phyloP scores from a whole-genome alignment of 2,329 filamentous ascomycete species.

The Colletotrichum graminicola region DNA sequence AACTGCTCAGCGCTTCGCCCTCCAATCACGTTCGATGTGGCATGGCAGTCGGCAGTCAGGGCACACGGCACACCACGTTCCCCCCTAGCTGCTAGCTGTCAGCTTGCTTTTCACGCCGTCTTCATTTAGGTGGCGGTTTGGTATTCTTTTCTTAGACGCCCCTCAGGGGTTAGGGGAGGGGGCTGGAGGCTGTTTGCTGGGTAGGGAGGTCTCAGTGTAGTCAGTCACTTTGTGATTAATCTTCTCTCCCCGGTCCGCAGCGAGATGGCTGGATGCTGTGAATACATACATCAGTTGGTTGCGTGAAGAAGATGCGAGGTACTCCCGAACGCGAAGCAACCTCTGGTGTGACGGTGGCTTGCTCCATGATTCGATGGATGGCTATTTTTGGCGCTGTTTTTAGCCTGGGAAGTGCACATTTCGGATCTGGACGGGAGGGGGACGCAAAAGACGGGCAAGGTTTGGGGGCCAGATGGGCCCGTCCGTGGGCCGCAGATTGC shows the following conservation, averaged over 20 bases:
- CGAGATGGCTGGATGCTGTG: neutral
- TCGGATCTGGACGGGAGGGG: slow-evolving; percentile 9
- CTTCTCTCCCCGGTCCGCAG: neutral
- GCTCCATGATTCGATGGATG: slow-evolving; percentile 14
- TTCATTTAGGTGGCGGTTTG: neutral
- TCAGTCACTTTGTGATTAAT: neutral
- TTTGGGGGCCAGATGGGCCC: slow-evolving; percentile 25
- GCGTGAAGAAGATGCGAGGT: slow-evolving; percentile 22
- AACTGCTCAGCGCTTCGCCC: slow-evolving; percentile 20
- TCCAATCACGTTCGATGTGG: slow-evolving; percentile 27
- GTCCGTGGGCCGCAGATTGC: neutral
- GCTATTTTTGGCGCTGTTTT: neutral
- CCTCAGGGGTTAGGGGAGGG: too few species aligned
- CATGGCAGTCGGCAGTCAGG: slow-evolving; percentile 21
- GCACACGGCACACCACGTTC: slow-evolving; percentile 15
- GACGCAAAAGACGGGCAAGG: slow-evolving; percentile 11
- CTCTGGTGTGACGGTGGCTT: slow-evolving; percentile 21
- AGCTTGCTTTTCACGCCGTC: neutral
- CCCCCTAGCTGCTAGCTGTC: neutral
- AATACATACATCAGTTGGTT: neutral
- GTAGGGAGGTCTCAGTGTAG: neutral
- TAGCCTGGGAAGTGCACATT: slow-evolving; percentile 1
- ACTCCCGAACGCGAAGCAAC: slow-evolving; percentile 19
- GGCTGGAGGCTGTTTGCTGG: neutral
- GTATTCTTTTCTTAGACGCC: neutral